Percentiles rank a stretch among this genome's conserved stretches.
phyloP scores from a whole-genome alignment of 208 protist genomes.

The Acanthamoeba lenticulata region DNA sequence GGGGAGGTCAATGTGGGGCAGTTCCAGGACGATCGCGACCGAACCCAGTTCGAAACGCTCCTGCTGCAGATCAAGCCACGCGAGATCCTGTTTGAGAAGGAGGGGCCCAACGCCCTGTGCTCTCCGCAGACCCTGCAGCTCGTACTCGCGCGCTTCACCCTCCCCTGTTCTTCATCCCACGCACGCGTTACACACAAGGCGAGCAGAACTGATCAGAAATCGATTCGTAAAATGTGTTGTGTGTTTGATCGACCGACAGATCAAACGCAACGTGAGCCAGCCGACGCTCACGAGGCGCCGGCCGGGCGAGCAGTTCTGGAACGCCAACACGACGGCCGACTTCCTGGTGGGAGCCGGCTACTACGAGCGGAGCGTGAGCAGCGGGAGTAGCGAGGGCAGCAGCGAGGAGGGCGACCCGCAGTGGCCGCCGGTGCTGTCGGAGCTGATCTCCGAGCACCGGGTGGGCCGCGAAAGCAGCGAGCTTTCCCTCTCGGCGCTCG shows the following conservation, averaged over 20 bases:
- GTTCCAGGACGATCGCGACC: slow-evolving; percentile 71
- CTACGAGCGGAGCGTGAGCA: not conserved
- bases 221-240: too few species aligned
- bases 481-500: slow-evolving; percentile 64
- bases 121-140: slow-evolving; percentile 15
- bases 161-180: not conserved
- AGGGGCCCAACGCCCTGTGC: not conserved
- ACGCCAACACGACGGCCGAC: not conserved
- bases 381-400: too few species aligned
- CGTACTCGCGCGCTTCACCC: not conserved
- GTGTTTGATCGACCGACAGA: not conserved
- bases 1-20: slow-evolving; percentile 50
- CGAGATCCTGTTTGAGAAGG: slow-evolving; percentile 75
- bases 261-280: not conserved
- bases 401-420: not conserved
- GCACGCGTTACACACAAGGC: not conserved
- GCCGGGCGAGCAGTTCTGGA: slow-evolving; percentile 8
- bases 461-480: not conserved
- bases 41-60: slow-evolving; percentile 73
- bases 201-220: too few species aligned
- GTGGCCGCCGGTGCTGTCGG: not conserved
- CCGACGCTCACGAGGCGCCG: not conserved
- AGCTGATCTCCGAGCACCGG: not conserved
- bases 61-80: slow-evolving; percentile 74
- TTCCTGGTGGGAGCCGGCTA: not conserved